Evolutionary conservation across 805 yeast genomes (phyloP), one percentile per base, ranked within the genome.

Genomic region (Candida takata): DNA sequence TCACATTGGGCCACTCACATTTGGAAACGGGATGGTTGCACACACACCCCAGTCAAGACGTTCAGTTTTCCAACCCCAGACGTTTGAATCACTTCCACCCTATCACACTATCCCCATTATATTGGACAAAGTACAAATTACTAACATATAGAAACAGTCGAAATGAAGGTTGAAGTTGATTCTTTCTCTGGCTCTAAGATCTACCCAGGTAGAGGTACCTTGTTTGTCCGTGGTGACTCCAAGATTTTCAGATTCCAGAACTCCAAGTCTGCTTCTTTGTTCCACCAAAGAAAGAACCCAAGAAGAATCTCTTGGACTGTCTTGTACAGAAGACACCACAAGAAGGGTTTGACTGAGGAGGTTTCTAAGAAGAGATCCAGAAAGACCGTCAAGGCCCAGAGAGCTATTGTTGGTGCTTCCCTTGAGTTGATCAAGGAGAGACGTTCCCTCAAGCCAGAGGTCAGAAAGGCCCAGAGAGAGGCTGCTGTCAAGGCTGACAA

Each of bases 151-250:
- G 8, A 9, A 9, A 36, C 37, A 43, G 45, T 39, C 41, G 70
- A 62, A 74, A 92, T 92, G 98, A 92, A 92, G 95, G 85, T 92
- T 74, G 98, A 92, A 84, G 76, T 90, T 77, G 97, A 92, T 74
- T 84, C 97, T 67, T 92, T 92, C 79, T 90, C 98, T 62, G 98
- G 98, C 72, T 73, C 90, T 65, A 92, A 90, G 77, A 90, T 92
- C 80, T 92, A 90, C 95, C 98, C 98, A 78, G 99, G 98, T 75
- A 86, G 97, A 80, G 97, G 98, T 74, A 86, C 94, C 68, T 81
- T 92, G 70, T 92, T 85, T 67, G 87, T 92, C 72, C 87, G 99
- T 76, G 97, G 97, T 63, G 99, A 92, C 86, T 88, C 97, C 66
- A 92, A 92, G 81, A 72, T 88, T 64, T 92, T 92, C 95, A 88